Evolutionary conservation across 192 early-diverging fungal species (phyloP), one percentile per base, ranked within the genome.

Genomic region (Glomus cerebriforme): DNA sequence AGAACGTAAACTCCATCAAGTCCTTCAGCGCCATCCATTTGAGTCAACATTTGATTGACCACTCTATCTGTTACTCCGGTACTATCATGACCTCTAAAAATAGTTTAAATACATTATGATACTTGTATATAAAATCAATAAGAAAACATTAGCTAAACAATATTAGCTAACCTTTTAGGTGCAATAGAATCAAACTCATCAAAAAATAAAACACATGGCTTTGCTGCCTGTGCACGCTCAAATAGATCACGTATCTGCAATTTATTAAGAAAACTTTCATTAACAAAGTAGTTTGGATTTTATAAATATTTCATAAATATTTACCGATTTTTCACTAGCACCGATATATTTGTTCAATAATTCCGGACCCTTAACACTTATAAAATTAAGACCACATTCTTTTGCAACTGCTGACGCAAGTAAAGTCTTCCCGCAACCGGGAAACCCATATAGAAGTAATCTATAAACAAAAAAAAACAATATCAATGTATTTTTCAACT

Each of bases 281-380:
- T 24, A 43, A 75, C 9, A 74, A 32, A 80, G 59, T 29, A 15
- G 27, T 1, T 69, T 8, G 29, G 26, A 27, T 64, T 5, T 13
- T 64, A 31, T 5, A 13, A 64, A 8, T 64, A 27, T 2, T 31
- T 15, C 12, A 15, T 26, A 26, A 27, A 73, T 54, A 85, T 79
- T 78, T 49, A 96, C 97, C 0, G 92, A 89, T 79, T 97, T 95
- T 85, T 99, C 98, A 80, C 95, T 96, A 22, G 95, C 95, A 59
- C 98, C 98, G 83, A 99, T 99, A 81, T 99, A 99, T 89, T 98
- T 99, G 85, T 98, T 98, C 63, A 99, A 82, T 39, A 99, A 87
- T 80, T 99, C 97, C 1, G 98, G 98, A 13, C 98, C 98, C 82
- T 99, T 99, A 79, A 96, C 95, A 66, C 91, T 92, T 79, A 99